Conservation (phyloP, 2,329 filamentous ascomycete species). For the Aspergillus ustus region DNA sequence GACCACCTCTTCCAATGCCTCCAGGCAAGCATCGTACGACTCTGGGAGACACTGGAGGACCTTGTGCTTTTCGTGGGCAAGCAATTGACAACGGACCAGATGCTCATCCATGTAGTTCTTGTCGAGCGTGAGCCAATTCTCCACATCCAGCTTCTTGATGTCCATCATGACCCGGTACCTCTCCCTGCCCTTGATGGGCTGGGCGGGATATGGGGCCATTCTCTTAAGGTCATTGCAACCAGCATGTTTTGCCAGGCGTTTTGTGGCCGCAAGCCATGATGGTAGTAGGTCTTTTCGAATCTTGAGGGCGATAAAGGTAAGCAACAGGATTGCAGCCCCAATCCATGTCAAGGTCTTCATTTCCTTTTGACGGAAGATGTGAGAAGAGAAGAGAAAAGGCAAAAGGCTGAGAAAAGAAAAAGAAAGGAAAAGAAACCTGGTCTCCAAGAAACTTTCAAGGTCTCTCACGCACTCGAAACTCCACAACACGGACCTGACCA, state of each 20-base stretch:
- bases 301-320: conserved; percentile 34
- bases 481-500: conserved; percentile 22
- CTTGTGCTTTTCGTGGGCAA: conserved; percentile 43
- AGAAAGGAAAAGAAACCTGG: conserved; percentile 15
- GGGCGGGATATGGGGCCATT: conserved; percentile 43
- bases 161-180: conserved; percentile 54
- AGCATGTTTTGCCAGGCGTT: conserved; percentile 15
- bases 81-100: conserved; percentile 45
- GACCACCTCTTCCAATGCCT: conserved; percentile 52
- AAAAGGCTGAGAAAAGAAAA: conserved; percentile 14
- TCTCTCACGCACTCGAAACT: conserved; percentile 21
- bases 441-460: conserved; percentile 19
- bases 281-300: conserved; percentile 26
- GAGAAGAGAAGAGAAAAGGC: conserved; percentile 10
- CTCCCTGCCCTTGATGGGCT: conserved; percentile 44
- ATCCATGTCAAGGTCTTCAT: conserved; percentile 40
- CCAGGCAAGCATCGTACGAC: conserved; percentile 51
- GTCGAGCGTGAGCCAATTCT: conserved; percentile 57
- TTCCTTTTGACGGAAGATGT: conserved; percentile 25
- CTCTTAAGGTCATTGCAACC: conserved; percentile 37
- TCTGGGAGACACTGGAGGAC: conserved; percentile 53
- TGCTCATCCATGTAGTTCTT: conserved; percentile 52
- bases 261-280: conserved; percentile 15
- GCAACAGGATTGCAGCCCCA: conserved; percentile 34
- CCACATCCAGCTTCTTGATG: conserved; percentile 49